Conservation (phyloP, 805 yeast genomes). For the Cyberlindnera petersonii region DNA sequence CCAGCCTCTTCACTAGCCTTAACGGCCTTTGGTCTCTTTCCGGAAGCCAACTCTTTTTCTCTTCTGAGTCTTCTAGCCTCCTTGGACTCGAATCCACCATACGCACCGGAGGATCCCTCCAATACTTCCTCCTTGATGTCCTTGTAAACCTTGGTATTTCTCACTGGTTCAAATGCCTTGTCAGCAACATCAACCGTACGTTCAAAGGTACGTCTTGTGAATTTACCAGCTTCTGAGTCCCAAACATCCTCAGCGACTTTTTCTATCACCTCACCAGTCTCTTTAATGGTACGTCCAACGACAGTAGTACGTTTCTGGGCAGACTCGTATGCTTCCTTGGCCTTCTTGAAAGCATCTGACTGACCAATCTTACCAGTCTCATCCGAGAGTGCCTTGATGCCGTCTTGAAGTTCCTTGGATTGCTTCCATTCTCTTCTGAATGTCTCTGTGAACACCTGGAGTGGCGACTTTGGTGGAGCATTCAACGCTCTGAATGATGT, state of each 20-base stretch:
- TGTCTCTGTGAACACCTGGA: constrained; percentile 90
- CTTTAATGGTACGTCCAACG: constrained; percentile 67
- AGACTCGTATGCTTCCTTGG: constrained; percentile 84
- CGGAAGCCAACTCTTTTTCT: constrained; percentile 54
- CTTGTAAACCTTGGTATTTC: constrained; percentile 84
- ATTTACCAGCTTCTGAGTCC: constrained; percentile 91
- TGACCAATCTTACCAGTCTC: constrained; percentile 94
- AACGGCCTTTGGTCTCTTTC: constrained; percentile 62
- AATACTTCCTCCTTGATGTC: constrained; percentile 85
- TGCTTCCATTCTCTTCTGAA: constrained; percentile 90
- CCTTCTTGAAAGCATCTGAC: constrained; percentile 87
- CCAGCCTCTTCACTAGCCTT: constrained; percentile 82
- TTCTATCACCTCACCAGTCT: constrained; percentile 93
- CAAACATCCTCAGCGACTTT: constrained; percentile 87
- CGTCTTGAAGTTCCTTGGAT: constrained; percentile 82
- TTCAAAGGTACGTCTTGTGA: constrained; percentile 81
- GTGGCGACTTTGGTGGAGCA: constrained; percentile 60
- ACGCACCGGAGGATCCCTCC: constrained; percentile 83
- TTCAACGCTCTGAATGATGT: constrained; percentile 15
- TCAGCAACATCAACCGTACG: constrained; percentile 83
- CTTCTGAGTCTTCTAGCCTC: constrained; percentile 77
- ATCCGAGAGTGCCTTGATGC: constrained; percentile 90
- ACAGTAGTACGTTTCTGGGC: constrained; percentile 76
- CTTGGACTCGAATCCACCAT: constrained; percentile 88
- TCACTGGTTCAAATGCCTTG: constrained; percentile 86